Base-by-base conservation (phyloP, 1,139 yeast species). In the Yamadazyma atlantica region DNA sequence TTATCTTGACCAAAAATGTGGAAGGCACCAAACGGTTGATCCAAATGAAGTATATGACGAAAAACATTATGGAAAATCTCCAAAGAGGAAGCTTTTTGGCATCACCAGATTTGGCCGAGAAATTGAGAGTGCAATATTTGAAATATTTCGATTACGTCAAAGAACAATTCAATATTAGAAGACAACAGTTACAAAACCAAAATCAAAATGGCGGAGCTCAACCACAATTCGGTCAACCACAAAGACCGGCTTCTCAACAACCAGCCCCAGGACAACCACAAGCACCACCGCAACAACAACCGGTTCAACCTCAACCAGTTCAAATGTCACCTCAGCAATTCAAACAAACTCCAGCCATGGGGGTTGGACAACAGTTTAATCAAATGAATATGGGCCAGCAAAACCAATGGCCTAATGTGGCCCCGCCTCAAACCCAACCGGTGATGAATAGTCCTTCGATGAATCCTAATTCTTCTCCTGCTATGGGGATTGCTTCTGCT, bases 1-100 rank as follows among this genome's bases (percentile, higher is more conserved):
- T 76, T 54, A 75, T 83, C 42, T 69, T 87, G 40, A 83, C 94
- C 1, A 78, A 82, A 50, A 85, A 84, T 55, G 75, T 73, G 33
- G 87, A 80, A 39, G 90, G 87, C 4, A 84, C 95, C 1, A 80
- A 80, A 51, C 75, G 86, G 45, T 73, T 88, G 45, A 71, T 88
- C 43, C 92, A 85, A 56, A 79, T 86, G 73, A 82, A 87, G 58
- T 73, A 80, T 44, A 83, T 87, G 84, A 79, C 87, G 32, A 82
- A 80, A 51, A 84, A 82, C 55, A 85, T 87, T 43, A 65, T 82
- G 54, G 94, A 86, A 37, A 79, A 77, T 46, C 61, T 84, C 57
- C 73, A 78, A 51, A 67, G 79, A 58, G 80, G 85, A 28, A 60
- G 75, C 40, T 82, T 75, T 59, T 68, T 83, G 58, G 82, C 92